Base-by-base conservation (phyloP, 805 yeast genomes). In the Suhomyces sp. region DNA sequence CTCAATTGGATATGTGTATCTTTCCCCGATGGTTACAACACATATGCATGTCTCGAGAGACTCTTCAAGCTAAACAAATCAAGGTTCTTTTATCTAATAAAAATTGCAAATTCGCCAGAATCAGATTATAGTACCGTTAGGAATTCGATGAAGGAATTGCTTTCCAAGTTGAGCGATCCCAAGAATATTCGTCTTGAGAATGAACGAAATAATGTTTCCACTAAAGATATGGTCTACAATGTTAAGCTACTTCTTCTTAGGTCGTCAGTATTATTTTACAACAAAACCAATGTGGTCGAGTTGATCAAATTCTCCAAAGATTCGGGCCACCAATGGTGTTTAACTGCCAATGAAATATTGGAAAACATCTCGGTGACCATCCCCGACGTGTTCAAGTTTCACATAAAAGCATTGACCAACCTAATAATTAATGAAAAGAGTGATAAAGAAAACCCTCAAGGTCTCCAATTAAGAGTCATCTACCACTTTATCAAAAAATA, bases 341-440 rank as follows among this genome's bases (percentile, higher is more conserved):
- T 66, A 6, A 57, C 68, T 26, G 78, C 91, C 0, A 80, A 83
- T 51, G 82, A 77, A 47, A 57, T 87, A 4, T 67, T 90, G 24
- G 84, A 83, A 53, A 74, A 80, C 42, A 80, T 88, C 2, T 84
- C 96, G 0, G 60, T 66, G 2, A 74, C 79, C 3, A 71, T 81
- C 46, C 97, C 97, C 0, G 77, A 79, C 12, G 83, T 86, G 1
- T 78, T 90, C 64, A 81, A 81, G 58, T 77, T 78, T 33, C 88
- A 88, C 59, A 72, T 86, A 8, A 68, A 74, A 5, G 76, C 78
- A 6, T 69, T 90, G 51, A 72, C 77, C 4, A 66, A 72, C 0
- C 60, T 74, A 9, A 65, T 83, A 2, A 51, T 55, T 23, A 48
- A 55, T 15, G 67, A 68, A 51, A 54, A 59, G 1, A 53, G 52